These are phyloP conservation scores for Scutellospora calospora DNA, from an alignment of 371 early-diverging fungal genomes.

Conservation along the genomic window DNA sequence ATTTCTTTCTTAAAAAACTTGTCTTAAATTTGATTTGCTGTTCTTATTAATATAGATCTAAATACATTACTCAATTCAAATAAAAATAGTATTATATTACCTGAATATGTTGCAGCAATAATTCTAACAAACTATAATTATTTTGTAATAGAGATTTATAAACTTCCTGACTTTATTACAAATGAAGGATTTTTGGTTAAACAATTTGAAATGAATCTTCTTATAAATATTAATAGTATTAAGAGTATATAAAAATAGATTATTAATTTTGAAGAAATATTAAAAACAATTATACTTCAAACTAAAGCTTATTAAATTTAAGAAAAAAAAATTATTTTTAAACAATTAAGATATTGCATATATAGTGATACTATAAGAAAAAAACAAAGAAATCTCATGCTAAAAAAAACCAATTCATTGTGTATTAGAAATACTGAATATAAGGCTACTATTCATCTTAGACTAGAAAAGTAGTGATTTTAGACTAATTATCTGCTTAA, in stretches of 20 bases:
- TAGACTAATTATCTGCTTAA: background rate
- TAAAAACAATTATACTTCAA: background rate
- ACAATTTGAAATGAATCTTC: too few relatives aligned
- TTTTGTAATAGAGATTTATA: too few relatives aligned
- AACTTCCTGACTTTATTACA: too few relatives aligned
- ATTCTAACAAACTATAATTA: too few relatives aligned
- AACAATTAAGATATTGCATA: background rate
- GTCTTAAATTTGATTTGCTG: too few relatives aligned
- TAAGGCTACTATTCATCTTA: background rate
- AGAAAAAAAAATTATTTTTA: background rate
- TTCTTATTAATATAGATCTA: too few relatives aligned
- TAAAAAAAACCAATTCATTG: background rate
- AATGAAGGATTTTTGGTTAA: too few relatives aligned
- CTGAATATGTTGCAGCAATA: too few relatives aligned
- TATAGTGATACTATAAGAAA: slow-evolving; percentile 6
- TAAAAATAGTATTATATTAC: too few relatives aligned
- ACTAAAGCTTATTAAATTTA: background rate
- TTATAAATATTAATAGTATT: too few relatives aligned
- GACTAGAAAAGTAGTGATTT: background rate
- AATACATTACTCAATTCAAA: too few relatives aligned
- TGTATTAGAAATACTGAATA: background rate
- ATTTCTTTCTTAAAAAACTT: too few relatives aligned
- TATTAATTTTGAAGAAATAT: background rate
- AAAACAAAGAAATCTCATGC: slow-evolving; percentile 7
- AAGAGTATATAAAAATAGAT: background rate